phyloP scores from a whole-genome alignment of 129 eudicot species.

The Centaurea solstitialis region DNA sequence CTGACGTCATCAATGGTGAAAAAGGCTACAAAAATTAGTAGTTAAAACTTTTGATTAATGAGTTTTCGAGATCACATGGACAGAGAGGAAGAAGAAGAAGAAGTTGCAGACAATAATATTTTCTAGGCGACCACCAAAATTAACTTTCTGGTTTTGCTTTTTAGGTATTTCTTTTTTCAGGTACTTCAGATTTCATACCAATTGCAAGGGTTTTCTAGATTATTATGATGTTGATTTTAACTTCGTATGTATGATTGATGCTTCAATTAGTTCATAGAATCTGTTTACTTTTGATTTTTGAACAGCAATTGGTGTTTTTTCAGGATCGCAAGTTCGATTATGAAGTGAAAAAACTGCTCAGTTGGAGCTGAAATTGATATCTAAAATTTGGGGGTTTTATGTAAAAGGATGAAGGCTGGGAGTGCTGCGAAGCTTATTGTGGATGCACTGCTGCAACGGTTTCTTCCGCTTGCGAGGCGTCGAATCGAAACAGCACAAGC shows the following conservation, averaged over 20 bases:
- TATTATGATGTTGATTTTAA: neutral
- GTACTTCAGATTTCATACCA: slow-evolving; percentile 29
- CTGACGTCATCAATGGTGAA: slow-evolving; percentile 41
- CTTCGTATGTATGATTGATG: slow-evolving; percentile 19
- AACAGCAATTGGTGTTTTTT: neutral
- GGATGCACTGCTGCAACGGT: slow-evolving; percentile 90
- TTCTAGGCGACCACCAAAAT: neutral
- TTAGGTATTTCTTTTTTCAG: slow-evolving; percentile 33
- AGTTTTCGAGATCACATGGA: slow-evolving; percentile 39
- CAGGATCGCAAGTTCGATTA: slow-evolving; percentile 32
- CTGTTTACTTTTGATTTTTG: neutral
- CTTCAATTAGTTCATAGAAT: neutral
- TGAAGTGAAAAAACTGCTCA: slow-evolving; percentile 28
- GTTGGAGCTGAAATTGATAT: slow-evolving; percentile 25
- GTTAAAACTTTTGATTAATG: slow-evolving; percentile 9
- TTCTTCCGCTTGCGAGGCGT: slow-evolving; percentile 97
- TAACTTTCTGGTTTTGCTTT: slow-evolving; percentile 2
- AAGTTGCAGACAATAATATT: slow-evolving; percentile 18
- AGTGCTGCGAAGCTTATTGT: slow-evolving; percentile 97
- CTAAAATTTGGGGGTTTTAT: slow-evolving; percentile 27
- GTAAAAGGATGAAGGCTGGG: slow-evolving; percentile 79
- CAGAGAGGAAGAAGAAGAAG: slow-evolving; percentile 36
- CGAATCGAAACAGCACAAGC: slow-evolving; percentile 99
- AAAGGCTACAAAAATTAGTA: slow-evolving; percentile 23
- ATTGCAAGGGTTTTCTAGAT: slow-evolving; percentile 3